These are phyloP conservation scores for Trichoderma sp. DNA, from an alignment of 2,329 filamentous ascomycete genomes.

Conservation along the genomic window DNA sequence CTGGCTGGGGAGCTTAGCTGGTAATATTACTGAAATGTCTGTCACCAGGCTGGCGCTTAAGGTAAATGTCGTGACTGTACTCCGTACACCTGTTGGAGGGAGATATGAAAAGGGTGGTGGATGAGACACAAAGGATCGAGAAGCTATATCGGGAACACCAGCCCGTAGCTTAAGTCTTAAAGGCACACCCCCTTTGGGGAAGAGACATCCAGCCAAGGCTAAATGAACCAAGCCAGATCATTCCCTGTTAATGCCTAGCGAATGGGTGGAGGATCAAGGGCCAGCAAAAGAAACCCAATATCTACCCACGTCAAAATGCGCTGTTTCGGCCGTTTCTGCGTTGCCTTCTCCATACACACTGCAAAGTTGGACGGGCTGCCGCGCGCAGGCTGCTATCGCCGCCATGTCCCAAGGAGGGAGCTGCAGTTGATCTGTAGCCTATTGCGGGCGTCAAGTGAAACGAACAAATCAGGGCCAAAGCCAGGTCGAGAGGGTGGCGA, in stretches of 20 bases:
- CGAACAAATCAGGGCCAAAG: neutral
- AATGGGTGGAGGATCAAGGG: neutral
- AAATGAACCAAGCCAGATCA: constrained; percentile 6
- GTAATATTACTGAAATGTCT: neutral
- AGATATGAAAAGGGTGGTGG: neutral
- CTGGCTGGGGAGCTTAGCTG: neutral
- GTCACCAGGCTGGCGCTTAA: neutral
- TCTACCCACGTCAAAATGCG: neutral
- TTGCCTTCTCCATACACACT: neutral
- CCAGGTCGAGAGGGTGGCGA: neutral
- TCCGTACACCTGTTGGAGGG: neutral
- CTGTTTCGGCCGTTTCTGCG: neutral
- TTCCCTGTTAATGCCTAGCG: neutral
- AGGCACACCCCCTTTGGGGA: neutral
- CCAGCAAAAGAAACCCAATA: neutral
- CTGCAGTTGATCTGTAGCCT: neutral
- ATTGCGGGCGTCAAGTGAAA: constrained; percentile 18
- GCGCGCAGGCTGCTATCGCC: neutral
- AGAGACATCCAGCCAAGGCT: neutral
- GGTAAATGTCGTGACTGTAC: neutral
- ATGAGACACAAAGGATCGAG: constrained; percentile 15
- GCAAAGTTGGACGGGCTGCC: neutral
- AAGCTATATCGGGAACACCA: constrained; percentile 12
- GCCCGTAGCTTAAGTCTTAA: neutral
- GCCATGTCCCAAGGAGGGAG: neutral